Evolutionary conservation across 495 filamentous ascomycete genomes (phyloP).

Genomic region (Bacidia rubella): DNA sequence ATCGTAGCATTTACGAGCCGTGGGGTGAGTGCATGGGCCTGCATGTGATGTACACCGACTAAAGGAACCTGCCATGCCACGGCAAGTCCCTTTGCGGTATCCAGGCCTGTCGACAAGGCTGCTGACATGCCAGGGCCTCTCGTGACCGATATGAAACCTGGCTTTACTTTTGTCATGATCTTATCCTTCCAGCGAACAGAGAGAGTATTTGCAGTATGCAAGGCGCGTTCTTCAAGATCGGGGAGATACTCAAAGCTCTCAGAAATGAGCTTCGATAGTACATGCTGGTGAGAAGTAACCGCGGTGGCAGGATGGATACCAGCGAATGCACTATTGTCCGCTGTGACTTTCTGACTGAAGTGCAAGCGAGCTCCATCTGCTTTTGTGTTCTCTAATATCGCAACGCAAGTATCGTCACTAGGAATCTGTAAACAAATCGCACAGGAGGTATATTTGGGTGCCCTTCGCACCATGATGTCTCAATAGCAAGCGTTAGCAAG

Average conservation of each 20-base stretch:
- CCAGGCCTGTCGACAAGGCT: conserved; percentile 59
- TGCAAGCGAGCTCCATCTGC: conserved; percentile 37
- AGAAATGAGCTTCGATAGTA: conserved; percentile 50
- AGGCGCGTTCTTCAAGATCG: background rate
- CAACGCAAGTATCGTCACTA: conserved; percentile 89
- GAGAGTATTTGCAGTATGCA: background rate
- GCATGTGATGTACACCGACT: conserved; percentile 89
- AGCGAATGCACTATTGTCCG: conserved; percentile 51
- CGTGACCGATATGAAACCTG: conserved; percentile 75
- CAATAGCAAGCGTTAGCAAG: conserved; percentile 72
- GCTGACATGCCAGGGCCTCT: conserved; percentile 79
- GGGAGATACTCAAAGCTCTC: conserved; percentile 48
- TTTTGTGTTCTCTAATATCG: conserved; percentile 51
- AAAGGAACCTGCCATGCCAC: conserved; percentile 70
- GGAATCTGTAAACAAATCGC: background rate
- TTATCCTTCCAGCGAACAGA: background rate
- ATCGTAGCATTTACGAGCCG: conserved; percentile 55
- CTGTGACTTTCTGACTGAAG: conserved; percentile 73
- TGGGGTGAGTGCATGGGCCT: conserved; percentile 84
- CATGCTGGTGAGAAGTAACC: conserved; percentile 55
- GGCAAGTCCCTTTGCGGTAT: conserved; percentile 75
- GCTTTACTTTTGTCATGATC: conserved; percentile 31
- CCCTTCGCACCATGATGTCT: conserved; percentile 61
- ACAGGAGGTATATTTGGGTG: conserved; percentile 11
- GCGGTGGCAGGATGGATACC: conserved; percentile 71